These are phyloP conservation scores for Backusella macrospora DNA, from an alignment of 192 early-diverging fungal species.

Conservation along the genomic window DNA sequence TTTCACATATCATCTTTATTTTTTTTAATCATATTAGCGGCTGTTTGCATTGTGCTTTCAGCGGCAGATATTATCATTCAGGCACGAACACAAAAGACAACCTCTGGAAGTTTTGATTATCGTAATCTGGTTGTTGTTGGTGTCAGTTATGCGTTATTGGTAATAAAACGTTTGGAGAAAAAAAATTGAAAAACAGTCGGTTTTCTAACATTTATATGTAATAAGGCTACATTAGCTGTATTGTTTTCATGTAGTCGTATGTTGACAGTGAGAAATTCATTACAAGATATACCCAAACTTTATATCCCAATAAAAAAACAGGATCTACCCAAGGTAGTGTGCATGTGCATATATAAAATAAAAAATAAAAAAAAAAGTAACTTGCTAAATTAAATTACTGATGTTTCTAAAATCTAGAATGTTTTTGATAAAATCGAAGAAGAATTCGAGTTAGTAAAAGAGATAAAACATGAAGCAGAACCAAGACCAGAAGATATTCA, in stretches of 20 bases:
- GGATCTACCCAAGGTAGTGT: conserved; percentile 47
- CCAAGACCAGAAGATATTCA: conserved; percentile 46
- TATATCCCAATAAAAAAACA: conserved; percentile 49
- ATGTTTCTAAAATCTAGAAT: conserved; percentile 29
- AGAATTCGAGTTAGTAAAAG: conserved; percentile 41
- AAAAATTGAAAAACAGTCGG: no score
- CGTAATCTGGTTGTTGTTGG: conserved; percentile 52
- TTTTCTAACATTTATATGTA: no score
- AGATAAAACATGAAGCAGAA: conserved; percentile 39
- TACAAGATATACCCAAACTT: conserved; percentile 54
- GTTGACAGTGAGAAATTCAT: conserved; percentile 45
- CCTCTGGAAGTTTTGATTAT: conserved; percentile 39
- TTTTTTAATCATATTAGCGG: conserved; percentile 34
- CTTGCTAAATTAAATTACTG: not conserved
- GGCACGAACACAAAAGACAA: conserved; percentile 40
- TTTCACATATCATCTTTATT: conserved; percentile 37
- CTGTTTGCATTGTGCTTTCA: conserved; percentile 47
- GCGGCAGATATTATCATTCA: conserved; percentile 56
- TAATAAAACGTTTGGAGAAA: conserved; percentile 17
- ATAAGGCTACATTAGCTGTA: conserved; percentile 46
- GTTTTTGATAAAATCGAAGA: conserved; percentile 49
- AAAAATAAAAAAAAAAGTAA: not conserved
- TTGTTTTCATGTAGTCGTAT: conserved; percentile 53
- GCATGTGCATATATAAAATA: no score
- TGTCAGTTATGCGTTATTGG: conserved; percentile 50